Evolutionary conservation across 2,329 filamentous ascomycete genomes (phyloP), one percentile per base, ranked within the genome.

Genomic region (Fulvia fulva): DNA sequence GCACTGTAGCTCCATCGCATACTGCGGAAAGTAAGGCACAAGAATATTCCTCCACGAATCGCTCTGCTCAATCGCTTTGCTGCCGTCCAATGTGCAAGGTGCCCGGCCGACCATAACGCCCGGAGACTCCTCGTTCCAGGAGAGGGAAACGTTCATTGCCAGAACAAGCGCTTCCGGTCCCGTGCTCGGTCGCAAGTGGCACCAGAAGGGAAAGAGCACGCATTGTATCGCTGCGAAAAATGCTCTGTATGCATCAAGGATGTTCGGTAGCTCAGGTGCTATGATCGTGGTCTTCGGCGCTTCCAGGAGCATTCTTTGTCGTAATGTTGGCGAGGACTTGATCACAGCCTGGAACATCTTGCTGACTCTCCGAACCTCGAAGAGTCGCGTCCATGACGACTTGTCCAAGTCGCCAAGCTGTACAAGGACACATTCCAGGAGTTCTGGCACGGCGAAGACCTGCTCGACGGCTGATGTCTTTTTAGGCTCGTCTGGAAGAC

Each of bases 191-290:
- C 63, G 61, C 16, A 63, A 57, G 26, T 65, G 58, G 54, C 58
- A 61, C 63, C 63, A 65, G 59, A 65, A 65, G 6, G 63, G 63
- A 25, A 62, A 62, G 23, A 65, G 53, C 1, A 65, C 45, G 50
- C 54, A 51, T 41, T 63, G 56, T 16, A 65, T 58, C 23, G 59
- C 55, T 49, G 51, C 60, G 58, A 65, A 65, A 53, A 65, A 65
- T 45, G 32, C 37, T 26, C 58, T 56, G 55, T 65, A 64, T 50
- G 47, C 54, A 22, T 63, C 62, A 23, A 62, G 28, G 32, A 59
- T 53, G 14, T 56, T 54, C 9, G 62, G n/a, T 19, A 61, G 57
- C 46, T 57, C 56, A 3, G 57, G 37, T n/a, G 34, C 41, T 32
- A 23, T 28, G 9, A n/a, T 19, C 34, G 51, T 30, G 30, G 56